Base-by-base conservation (phyloP, 768 basidiomycete genomes). In the Rhodotorula paludigena region DNA sequence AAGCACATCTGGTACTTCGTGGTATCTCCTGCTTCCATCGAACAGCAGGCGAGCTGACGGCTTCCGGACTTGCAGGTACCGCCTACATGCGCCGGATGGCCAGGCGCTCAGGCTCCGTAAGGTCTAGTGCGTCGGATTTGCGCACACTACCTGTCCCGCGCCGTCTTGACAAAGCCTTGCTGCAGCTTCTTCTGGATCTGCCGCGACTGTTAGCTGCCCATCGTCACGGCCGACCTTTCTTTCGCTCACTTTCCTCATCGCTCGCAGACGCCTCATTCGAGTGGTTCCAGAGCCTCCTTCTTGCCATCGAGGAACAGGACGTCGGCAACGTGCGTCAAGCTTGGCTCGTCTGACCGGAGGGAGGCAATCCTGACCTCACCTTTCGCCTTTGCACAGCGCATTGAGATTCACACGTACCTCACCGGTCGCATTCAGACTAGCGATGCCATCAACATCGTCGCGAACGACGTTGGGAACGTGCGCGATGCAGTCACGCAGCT, bases 251-350 rank as follows among this genome's bases (percentile, higher is more conserved):
- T 25, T 42, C 32, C 52, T 28, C 11, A 1, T 41, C 14, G 15
- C 23, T 36, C 35, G 33, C 39, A 68, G 69, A 61, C 57, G 51
- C 57, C 2, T 52, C 64, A 1, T 69, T 76, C 63, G 75, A 77
- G 52, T 78, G 77, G 79, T 94, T 96, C 85, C 90, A 93, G 79
- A 90, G 89, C 12, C 85, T 97, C 38, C 81, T 97, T 66, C 86
- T 89, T 73, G 92, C 93, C 30, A 89, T 94, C 72, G 92, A 96
- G 78, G 90, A 90, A 72, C 90, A 96, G 77, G 93, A 97, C 76
- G 83, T 83, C 16, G 85, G 85, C 77, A 86, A 88, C 77, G 74
- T 73, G 23, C 12, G 62, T 35, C 10, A 11, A 1, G 1, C 20
- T 6, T 8, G 3, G 25, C n/a, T 32, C 23, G 15, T 21, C 4